Conservation (phyloP, 2,329 filamentous ascomycete species). For the Hymenoscyphus fraxineus region DNA sequence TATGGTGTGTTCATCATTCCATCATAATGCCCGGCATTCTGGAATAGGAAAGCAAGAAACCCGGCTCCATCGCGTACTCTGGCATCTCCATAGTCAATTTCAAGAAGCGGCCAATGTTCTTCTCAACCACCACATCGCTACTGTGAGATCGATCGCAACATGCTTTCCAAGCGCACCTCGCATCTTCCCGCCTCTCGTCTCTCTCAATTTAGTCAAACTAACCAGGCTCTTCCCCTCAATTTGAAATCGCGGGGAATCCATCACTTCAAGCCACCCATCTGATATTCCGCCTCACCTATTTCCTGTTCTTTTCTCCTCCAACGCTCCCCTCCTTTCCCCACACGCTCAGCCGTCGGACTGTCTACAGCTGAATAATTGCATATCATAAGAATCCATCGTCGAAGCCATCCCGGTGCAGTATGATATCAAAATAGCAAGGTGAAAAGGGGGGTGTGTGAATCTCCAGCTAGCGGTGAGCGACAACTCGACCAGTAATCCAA, state of each 20-base stretch:
- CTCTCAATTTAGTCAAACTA: slow-evolving; percentile 3
- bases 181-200: slow-evolving; percentile 8
- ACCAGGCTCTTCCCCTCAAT: background rate
- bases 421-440: background rate
- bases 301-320: background rate
- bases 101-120: background rate
- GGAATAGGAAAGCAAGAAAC: background rate
- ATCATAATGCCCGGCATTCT: background rate
- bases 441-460: background rate
- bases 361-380: slow-evolving; percentile 3
- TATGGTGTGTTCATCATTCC: background rate
- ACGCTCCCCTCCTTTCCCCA: background rate
- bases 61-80: background rate
- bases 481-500: background rate
- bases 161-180: background rate
- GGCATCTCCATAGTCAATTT: background rate
- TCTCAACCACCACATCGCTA: background rate
- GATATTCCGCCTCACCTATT: background rate
- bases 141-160: background rate
- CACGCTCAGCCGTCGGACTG: background rate
- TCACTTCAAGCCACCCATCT: background rate
- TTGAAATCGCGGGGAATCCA: background rate
- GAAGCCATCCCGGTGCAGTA: background rate
- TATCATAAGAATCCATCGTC: background rate
- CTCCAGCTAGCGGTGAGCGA: background rate